phyloP scores from a whole-genome alignment of 306 rosid genomes.

The Malus sieversii region DNA sequence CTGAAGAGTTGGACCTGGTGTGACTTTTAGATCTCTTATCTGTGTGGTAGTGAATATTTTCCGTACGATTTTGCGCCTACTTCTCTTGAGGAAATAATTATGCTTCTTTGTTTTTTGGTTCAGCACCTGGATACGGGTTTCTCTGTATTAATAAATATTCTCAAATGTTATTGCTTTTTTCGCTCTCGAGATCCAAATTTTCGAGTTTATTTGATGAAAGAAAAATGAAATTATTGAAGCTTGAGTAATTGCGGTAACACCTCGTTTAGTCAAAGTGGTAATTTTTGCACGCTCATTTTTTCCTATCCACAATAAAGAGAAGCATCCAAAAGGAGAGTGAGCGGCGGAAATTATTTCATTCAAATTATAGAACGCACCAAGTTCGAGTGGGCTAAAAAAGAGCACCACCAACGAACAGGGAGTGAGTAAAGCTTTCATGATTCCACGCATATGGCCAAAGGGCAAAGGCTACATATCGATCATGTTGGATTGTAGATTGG shows the following conservation, averaged over 20 bases:
- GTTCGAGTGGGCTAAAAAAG: too few species aligned
- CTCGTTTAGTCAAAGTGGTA: too few species aligned
- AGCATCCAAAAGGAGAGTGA: background rate
- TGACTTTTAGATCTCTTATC: background rate
- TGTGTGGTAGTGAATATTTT: constrained; percentile 1
- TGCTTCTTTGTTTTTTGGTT: background rate
- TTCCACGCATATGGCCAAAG: background rate
- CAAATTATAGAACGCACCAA: too few species aligned
- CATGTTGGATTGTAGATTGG: too few species aligned
- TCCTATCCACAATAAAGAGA: background rate
- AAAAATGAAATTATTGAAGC: background rate
- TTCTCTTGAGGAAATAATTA: constrained; percentile 7
- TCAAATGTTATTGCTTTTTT: background rate
- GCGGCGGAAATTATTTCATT: too few species aligned
- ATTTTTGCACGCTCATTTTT: background rate
- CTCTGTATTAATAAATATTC: constrained; percentile 10
- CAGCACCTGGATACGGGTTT: constrained; percentile 6
- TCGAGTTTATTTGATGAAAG: background rate
- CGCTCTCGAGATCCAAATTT: background rate
- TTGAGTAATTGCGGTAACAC: too few species aligned
- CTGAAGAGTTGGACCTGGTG: background rate
- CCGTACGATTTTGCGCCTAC: background rate
- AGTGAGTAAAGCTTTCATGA: background rate
- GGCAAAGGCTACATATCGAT: background rate
- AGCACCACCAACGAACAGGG: too few species aligned